A percentile compares a stretch with the other conserved stretches of the same genome.
Conservation (phyloP, 768 basidiomycete species). For the Phaeolepiota aurea region DNA sequence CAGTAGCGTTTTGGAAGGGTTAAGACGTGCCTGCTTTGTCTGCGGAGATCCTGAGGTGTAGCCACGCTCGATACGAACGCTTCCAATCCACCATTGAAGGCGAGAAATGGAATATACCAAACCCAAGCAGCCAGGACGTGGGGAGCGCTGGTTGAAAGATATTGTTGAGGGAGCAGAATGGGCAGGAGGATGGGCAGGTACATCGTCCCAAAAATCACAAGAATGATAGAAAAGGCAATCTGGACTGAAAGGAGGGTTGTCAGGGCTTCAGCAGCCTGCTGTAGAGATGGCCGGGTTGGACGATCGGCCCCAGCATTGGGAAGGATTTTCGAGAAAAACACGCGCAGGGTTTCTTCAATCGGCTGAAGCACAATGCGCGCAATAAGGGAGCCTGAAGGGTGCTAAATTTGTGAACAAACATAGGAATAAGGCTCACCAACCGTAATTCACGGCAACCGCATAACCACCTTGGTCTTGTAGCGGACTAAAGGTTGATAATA, state of each 20-base stretch:
- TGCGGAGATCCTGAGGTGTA: constrained; percentile 51
- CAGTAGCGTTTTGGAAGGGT: no score
- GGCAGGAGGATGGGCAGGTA: constrained; percentile 65
- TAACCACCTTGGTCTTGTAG: constrained; percentile 90
- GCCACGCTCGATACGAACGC: constrained; percentile 84
- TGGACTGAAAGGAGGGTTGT: constrained; percentile 59
- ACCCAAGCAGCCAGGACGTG: constrained; percentile 72
- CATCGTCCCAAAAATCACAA: constrained; percentile 66
- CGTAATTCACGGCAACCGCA: constrained; percentile 93
- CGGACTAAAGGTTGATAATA: constrained; percentile 78
- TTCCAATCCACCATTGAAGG: constrained; percentile 86
- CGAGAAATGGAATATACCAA: constrained; percentile 84
- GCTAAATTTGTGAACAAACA: neutral
- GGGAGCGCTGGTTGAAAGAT: constrained; percentile 73
- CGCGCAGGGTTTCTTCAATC: constrained; percentile 84
- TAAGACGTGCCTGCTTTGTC: constrained; percentile 50
- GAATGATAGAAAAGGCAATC: constrained; percentile 53
- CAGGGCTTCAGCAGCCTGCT: constrained; percentile 43
- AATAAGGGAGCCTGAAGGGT: constrained; percentile 80
- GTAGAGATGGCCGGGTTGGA: constrained; percentile 11
- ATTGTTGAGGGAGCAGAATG: constrained; percentile 62
- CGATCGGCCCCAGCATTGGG: constrained; percentile 2
- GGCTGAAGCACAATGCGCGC: constrained; percentile 94
- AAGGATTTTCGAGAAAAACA: constrained; percentile 77
- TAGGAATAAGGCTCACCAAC: constrained; percentile 28